Percentiles rank a stretch among this genome's conserved stretches.
Evolutionary conservation across 768 basidiomycete genomes (phyloP).

Genomic region (Brasilioporus rufonigricans): DNA sequence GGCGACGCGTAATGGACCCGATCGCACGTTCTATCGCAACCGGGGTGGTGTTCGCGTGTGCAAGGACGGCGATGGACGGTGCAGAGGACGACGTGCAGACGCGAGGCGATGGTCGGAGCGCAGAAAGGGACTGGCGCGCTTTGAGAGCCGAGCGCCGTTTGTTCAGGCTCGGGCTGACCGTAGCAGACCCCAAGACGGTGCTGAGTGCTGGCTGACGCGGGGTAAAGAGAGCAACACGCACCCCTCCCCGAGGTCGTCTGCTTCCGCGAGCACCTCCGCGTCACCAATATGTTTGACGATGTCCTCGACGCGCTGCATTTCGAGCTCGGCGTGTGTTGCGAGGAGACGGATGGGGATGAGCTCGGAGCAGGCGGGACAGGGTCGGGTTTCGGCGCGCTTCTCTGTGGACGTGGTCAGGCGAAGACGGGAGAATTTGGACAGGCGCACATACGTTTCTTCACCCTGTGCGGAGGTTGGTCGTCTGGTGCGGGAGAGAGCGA

Average conservation of each 20-base stretch:
- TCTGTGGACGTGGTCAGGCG: conserved; percentile 35
- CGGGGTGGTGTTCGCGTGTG: conserved; percentile 15
- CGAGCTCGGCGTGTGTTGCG: conserved; percentile 58
- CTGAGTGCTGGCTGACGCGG: conserved; percentile 23
- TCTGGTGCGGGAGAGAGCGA: conserved; percentile 36
- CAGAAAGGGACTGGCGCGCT: conserved; percentile 39
- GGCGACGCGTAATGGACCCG: conserved; percentile 60
- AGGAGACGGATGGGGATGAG: conserved; percentile 72
- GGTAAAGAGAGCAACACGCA: conserved; percentile 30
- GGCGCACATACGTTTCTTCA: conserved; percentile 49
- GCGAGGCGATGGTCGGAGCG: conserved; percentile 24
- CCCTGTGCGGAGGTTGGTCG: conserved; percentile 30
- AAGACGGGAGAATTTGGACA: not conserved
- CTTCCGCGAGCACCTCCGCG: conserved; percentile 47
- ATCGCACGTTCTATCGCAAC: conserved; percentile 51
- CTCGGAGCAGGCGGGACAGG: conserved; percentile 75
- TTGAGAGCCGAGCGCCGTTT: conserved; percentile 44
- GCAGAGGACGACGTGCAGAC: conserved; percentile 20
- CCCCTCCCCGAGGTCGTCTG: conserved; percentile 54
- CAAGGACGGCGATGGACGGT: not conserved
- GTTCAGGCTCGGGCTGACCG: conserved; percentile 15
- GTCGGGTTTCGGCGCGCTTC: conserved; percentile 70
- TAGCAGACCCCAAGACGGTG: too few species aligned
- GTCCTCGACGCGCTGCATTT: conserved; percentile 65
- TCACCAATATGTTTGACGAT: conserved; percentile 66